Evolutionary conservation across 257 asterid species (phyloP).

Genomic region (Cynanchum wilfordii): DNA sequence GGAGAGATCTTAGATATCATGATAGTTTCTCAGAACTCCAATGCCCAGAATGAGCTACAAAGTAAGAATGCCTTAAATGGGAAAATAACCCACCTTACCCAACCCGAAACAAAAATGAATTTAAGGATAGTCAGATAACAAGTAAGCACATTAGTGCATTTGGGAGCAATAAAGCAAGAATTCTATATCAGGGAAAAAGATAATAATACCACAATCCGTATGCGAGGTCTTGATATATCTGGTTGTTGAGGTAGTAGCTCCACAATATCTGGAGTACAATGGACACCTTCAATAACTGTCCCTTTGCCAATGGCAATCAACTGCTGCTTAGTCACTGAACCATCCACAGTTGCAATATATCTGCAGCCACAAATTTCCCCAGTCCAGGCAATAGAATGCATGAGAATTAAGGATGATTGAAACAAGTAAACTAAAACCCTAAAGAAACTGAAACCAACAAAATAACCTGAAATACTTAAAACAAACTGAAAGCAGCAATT

Average conservation of each 20-base stretch:
- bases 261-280: conserved; percentile 77
- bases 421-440: background rate
- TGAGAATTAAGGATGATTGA: background rate
- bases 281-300: conserved; percentile 74
- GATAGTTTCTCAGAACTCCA: background rate
- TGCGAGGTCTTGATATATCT: conserved; percentile 64
- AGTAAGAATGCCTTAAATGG: background rate
- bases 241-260: conserved; percentile 84
- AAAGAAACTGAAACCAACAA: background rate
- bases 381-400: conserved; percentile 9
- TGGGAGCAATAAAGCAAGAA: background rate
- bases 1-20: background rate
- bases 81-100: too few species aligned
- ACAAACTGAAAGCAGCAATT: conserved; percentile 12
- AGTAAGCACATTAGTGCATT: background rate
- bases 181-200: conserved; percentile 4
- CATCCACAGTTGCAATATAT: conserved; percentile 80
- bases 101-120: background rate
- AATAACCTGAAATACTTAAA: background rate
- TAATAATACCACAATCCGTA: conserved; percentile 81
- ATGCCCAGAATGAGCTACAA: background rate
- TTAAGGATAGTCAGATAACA: background rate
- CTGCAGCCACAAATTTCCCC: conserved; percentile 34
- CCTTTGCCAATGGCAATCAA: conserved; percentile 80
- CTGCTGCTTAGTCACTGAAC: conserved; percentile 58